Evolutionary conservation across 495 filamentous ascomycete genomes (phyloP).

Genomic region (Cercophora scortea): DNA sequence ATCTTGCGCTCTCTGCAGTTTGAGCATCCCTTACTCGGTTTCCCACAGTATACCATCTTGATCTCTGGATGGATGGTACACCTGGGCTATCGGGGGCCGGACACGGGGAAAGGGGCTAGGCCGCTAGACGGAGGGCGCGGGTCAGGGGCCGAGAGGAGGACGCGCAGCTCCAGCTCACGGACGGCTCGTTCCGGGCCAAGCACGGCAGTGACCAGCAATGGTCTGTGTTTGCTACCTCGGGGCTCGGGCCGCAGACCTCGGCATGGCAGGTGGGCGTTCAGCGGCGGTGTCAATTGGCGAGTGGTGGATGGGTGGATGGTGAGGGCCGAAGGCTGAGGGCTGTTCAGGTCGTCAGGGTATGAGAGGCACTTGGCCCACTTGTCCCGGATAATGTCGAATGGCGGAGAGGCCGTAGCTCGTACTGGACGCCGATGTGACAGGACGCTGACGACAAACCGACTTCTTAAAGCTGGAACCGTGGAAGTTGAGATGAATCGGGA

Average conservation of each 20-base stretch:
- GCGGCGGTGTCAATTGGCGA: background rate
- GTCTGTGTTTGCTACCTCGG: background rate
- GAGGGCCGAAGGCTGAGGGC: background rate
- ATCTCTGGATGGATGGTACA: too few species aligned
- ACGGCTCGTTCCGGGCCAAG: too few species aligned
- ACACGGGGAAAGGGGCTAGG: background rate
- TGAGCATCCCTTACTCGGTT: slow-evolving; percentile 61
- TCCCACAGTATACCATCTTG: slow-evolving; percentile 66
- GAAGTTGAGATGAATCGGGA: slow-evolving; percentile 8
- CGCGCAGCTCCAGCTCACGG: too few species aligned
- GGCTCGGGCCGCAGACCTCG: background rate
- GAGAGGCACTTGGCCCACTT: background rate
- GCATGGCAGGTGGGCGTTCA: background rate
- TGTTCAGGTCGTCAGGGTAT: background rate
- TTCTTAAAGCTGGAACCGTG: background rate
- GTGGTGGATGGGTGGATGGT: background rate
- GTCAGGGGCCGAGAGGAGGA: background rate
- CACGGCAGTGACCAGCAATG: background rate
- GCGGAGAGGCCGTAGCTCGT: background rate
- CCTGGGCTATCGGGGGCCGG: background rate
- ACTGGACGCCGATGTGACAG: background rate
- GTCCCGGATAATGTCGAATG: background rate
- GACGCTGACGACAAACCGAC: background rate
- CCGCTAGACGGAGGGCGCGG: background rate
- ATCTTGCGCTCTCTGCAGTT: slow-evolving; percentile 51